A percentile compares a stretch with the other conserved stretches of the same genome.
Evolutionary conservation across 768 basidiomycete species (phyloP).

Genomic region (Psilocybe azurescens): DNA sequence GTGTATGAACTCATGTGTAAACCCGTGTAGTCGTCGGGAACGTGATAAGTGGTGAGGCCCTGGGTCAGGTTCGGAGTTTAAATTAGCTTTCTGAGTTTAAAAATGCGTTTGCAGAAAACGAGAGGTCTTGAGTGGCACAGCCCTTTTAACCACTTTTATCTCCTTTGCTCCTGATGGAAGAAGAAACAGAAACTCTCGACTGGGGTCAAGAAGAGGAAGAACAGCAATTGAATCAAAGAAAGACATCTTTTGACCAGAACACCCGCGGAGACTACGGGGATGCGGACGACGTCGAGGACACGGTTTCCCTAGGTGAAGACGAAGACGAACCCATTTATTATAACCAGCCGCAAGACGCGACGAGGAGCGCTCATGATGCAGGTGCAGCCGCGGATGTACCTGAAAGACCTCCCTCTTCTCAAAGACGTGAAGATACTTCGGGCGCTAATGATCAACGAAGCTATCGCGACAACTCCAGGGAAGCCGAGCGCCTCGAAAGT

Average conservation of each 20-base stretch:
- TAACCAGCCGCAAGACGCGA: conserved; percentile 27
- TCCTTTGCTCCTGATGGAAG: conserved; percentile 51
- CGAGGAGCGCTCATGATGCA: neutral
- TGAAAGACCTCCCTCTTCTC: conserved; percentile 17
- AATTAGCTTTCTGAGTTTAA: conserved; percentile 30
- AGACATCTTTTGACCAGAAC: conserved; percentile 28
- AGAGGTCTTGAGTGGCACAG: conserved; percentile 11
- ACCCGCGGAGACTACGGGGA: conserved; percentile 26
- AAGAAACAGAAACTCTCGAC: conserved; percentile 73
- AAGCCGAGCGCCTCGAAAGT: conserved; percentile 10
- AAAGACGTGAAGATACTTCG: conserved; percentile 12
- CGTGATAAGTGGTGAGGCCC: conserved; percentile 13
- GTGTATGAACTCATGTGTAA: conserved; percentile 10
- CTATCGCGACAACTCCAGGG: conserved; percentile 11
- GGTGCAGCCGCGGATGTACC: conserved; percentile 6
- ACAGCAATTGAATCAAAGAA: conserved; percentile 27
- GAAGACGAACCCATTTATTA: conserved; percentile 66
- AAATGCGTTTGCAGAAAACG: conserved; percentile 20
- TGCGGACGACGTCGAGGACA: conserved; percentile 57
- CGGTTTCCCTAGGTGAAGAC: conserved; percentile 76
- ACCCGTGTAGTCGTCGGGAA: neutral
- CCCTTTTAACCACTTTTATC: conserved; percentile 14
- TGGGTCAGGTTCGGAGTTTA: conserved; percentile 22
- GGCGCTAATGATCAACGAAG: conserved; percentile 24
- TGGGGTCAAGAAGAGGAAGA: conserved; percentile 63